Evolutionary conservation across 495 filamentous ascomycete species (phyloP).

Genomic region (Sordaria brevicollis): DNA sequence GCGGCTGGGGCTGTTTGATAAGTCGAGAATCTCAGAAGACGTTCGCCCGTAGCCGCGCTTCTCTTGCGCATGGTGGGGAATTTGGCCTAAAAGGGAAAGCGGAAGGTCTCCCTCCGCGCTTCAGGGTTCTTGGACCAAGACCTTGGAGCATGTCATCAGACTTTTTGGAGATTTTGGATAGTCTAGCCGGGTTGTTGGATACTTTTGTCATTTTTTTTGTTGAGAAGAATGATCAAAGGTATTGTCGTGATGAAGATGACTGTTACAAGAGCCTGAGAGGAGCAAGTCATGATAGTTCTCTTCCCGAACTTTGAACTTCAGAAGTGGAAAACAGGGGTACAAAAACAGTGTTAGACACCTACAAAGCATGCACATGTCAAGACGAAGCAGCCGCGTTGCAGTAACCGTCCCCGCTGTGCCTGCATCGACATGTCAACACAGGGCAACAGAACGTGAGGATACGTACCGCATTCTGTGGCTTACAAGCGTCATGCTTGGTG

Average conservation of each 20-base stretch:
- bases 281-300: neutral
- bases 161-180: neutral
- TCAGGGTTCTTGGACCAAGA: constrained; percentile 6
- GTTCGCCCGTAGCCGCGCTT: constrained; percentile 4
- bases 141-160: neutral
- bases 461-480: neutral
- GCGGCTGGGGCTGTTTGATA: neutral
- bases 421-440: neutral
- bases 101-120: constrained; percentile 23
- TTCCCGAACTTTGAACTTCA: too few species aligned
- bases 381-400: neutral
- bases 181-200: neutral
- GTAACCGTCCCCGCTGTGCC: neutral
- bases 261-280: neutral
- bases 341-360: neutral
- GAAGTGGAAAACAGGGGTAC: neutral
- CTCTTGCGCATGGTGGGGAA: neutral
- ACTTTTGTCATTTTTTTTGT: neutral
- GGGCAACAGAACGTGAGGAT: neutral
- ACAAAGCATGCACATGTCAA: neutral
- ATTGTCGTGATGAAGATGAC: neutral
- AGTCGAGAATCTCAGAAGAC: neutral
- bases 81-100: constrained; percentile 25
- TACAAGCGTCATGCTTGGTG: neutral
- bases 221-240: neutral